phyloP scores from a whole-genome alignment of 1,139 yeast species.

The Kluyveromyces sp. region DNA sequence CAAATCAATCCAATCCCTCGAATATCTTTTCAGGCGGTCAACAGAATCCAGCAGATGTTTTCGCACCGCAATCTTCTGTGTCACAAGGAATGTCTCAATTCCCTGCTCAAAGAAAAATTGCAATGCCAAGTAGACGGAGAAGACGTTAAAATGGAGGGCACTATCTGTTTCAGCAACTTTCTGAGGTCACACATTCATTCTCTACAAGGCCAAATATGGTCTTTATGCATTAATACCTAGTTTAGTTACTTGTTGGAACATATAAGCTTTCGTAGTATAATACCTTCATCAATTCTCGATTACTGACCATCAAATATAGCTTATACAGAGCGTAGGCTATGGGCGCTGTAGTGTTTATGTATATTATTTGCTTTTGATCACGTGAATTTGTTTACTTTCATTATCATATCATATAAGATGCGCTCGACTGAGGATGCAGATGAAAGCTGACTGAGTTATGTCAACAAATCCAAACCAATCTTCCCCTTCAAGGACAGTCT shows the following conservation, averaged over 20 bases:
- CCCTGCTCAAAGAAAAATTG: conserved; percentile 21
- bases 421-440: too few species aligned
- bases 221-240: background rate
- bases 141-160: conserved; percentile 6
- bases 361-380: too few species aligned
- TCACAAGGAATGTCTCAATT: conserved; percentile 9
- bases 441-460: too few species aligned
- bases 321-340: background rate
- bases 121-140: conserved; percentile 24
- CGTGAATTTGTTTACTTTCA: background rate
- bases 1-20: conserved; percentile 1
- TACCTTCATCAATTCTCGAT: background rate
- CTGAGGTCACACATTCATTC: too few species aligned
- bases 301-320: background rate
- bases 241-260: background rate
- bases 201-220: too few species aligned
- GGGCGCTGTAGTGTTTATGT: too few species aligned
- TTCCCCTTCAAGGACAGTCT: too few species aligned
- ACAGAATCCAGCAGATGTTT: conserved; percentile 2
- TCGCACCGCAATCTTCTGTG: conserved; percentile 2
- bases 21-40: background rate
- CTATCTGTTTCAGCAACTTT: too few species aligned
- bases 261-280: background rate
- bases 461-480: too few species aligned
- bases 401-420: background rate